Conservation (phyloP, 495 filamentous ascomycete species). For the Massariosphaeria phaeospora region DNA sequence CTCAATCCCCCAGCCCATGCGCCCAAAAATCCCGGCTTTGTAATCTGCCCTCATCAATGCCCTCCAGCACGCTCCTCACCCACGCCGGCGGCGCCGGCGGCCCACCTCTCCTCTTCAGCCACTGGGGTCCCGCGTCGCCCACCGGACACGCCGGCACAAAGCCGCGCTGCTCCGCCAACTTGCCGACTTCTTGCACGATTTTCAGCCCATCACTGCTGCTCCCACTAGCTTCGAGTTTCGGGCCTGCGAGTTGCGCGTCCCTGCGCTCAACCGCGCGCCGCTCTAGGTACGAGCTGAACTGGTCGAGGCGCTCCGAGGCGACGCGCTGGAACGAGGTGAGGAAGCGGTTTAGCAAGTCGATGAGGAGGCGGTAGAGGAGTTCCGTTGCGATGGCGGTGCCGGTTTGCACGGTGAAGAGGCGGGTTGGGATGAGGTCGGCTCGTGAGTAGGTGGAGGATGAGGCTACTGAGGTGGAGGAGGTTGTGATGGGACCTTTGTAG, state of each 20-base stretch:
- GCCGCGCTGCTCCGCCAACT: conserved; percentile 5
- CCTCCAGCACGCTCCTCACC: conserved; percentile 13
- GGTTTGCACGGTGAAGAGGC: conserved; percentile 14
- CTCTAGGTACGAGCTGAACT: conserved; percentile 9
- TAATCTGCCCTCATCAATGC: conserved; percentile 12
- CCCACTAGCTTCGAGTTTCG: background rate
- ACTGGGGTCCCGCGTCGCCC: background rate
- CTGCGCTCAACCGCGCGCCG: background rate
- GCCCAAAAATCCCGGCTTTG: conserved; percentile 12
- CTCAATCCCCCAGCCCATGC: conserved; percentile 1
- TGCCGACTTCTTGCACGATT: conserved; percentile 12
- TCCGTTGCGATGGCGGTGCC: conserved; percentile 27
- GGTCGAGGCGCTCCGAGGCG: conserved; percentile 9
- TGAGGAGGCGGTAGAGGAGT: conserved; percentile 26
- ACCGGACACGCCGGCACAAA: background rate
- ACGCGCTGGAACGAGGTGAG: conserved; percentile 5
- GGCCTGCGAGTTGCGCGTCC: background rate
- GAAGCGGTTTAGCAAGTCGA: conserved; percentile 20
- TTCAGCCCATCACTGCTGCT: background rate
- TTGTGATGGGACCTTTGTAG: too few relatives aligned
- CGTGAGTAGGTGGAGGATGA: background rate
- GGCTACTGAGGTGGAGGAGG: background rate
- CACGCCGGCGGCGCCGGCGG: conserved; percentile 9
- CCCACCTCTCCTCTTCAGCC: background rate
- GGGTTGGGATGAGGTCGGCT: conserved; percentile 1